phyloP scores from a whole-genome alignment of 148 eudicot genomes.

The Spergularia marina region DNA sequence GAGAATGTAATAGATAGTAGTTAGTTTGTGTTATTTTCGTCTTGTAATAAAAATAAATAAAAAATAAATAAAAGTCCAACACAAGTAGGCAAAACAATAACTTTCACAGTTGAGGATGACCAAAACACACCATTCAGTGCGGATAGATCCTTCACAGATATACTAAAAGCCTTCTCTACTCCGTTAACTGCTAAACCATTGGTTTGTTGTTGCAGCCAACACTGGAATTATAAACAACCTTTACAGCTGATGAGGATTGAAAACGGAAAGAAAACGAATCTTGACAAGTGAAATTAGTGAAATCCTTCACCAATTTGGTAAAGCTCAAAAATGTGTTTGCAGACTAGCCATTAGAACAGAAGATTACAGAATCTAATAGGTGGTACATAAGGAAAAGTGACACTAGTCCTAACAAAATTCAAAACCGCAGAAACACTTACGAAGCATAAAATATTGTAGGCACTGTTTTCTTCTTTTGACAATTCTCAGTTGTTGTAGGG shows the following conservation, averaged over 20 bases:
- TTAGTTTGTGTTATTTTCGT: too few relatives aligned
- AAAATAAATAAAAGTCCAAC: background rate
- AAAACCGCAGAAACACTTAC: constrained; percentile 43
- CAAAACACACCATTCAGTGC: background rate
- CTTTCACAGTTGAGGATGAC: background rate
- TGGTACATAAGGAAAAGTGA: background rate
- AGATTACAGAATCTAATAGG: background rate
- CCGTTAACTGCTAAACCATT: background rate
- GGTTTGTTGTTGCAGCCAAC: background rate
- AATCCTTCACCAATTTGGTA: background rate
- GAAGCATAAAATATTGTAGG: constrained; percentile 86
- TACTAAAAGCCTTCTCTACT: background rate
- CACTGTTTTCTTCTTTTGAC: constrained; percentile 43
- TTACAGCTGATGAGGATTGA: background rate
- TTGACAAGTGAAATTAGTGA: background rate
- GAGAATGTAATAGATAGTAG: too few relatives aligned
- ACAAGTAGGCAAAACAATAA: too few relatives aligned
- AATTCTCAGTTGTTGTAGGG: constrained; percentile 37
- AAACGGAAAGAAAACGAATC: background rate
- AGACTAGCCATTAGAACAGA: background rate
- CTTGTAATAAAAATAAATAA: too few relatives aligned
- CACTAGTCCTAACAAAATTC: too few relatives aligned
- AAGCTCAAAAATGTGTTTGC: background rate
- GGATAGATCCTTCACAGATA: background rate
- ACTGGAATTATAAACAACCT: background rate